Conservation (phyloP, 257 asterid genomes). For the Prunella vulgaris region DNA sequence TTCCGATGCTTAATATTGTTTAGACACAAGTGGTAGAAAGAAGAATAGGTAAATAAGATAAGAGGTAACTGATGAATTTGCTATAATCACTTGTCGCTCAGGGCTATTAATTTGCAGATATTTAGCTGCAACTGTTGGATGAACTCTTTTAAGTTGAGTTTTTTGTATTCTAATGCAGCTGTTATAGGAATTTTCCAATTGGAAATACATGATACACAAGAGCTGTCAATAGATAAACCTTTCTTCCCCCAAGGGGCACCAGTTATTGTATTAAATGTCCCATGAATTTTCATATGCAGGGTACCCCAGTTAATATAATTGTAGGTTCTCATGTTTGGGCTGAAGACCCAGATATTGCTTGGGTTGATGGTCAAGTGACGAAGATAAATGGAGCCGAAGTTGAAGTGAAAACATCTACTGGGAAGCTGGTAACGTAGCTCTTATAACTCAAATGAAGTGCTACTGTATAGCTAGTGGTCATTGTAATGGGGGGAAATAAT, state of each 20-base stretch:
- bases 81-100: background rate
- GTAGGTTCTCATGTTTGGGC: conserved; percentile 94
- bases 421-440: conserved; percentile 52
- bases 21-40: background rate
- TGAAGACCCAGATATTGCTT: conserved; percentile 72
- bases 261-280: background rate
- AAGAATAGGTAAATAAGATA: background rate
- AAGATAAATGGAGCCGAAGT: conserved; percentile 70
- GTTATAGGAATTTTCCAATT: conserved; percentile 8
- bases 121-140: background rate
- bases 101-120: background rate
- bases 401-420: conserved; percentile 58
- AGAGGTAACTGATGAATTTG: background rate
- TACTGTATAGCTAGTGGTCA: background rate
- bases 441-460: background rate
- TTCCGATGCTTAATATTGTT: background rate
- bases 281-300: conserved; percentile 51
- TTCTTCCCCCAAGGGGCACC: no score
- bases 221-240: background rate
- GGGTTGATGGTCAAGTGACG: conserved; percentile 75
- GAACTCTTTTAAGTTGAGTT: conserved; percentile 6
- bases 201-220: background rate
- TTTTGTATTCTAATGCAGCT: background rate
- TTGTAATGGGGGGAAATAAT: background rate
- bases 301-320: conserved; percentile 72